Evolutionary conservation across 148 eudicot species (phyloP).

Genomic region (Rhododendron mucronatum): DNA sequence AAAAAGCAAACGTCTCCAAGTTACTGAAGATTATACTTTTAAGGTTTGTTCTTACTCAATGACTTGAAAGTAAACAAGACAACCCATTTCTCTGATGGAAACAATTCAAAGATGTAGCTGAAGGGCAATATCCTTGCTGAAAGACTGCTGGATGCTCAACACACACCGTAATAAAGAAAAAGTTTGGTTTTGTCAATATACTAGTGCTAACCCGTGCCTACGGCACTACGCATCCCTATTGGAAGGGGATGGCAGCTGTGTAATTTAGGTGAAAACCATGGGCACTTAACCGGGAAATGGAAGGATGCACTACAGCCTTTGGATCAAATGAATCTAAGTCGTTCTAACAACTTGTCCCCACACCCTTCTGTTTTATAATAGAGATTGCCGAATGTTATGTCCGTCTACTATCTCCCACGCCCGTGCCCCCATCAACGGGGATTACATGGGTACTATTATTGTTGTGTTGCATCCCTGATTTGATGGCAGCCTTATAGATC

Average conservation of each 20-base stretch:
- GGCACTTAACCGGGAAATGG: no score
- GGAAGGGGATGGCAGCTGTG: no score
- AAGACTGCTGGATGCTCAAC: neutral
- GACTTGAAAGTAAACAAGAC: neutral
- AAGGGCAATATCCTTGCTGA: neutral
- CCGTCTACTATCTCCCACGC: neutral
- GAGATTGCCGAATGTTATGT: neutral
- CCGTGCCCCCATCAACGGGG: neutral
- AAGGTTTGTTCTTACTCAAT: slow-evolving; percentile 5
- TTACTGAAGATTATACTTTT: neutral
- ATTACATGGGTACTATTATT: neutral
- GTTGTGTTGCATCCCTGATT: neutral
- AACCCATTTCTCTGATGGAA: neutral
- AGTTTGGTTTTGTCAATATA: neutral
- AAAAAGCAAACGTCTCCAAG: neutral
- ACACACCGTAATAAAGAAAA: neutral
- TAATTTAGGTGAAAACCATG: no score
- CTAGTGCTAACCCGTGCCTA: no score
- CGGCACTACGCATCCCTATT: no score
- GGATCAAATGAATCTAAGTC: no score
- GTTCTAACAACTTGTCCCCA: no score
- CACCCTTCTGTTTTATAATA: no score
- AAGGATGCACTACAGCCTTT: no score
- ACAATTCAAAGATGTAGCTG: neutral
- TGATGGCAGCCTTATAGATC: neutral